These are phyloP conservation scores for Cupressus sempervirens DNA, from an alignment of 75 land plant species.

Conservation along the genomic window DNA sequence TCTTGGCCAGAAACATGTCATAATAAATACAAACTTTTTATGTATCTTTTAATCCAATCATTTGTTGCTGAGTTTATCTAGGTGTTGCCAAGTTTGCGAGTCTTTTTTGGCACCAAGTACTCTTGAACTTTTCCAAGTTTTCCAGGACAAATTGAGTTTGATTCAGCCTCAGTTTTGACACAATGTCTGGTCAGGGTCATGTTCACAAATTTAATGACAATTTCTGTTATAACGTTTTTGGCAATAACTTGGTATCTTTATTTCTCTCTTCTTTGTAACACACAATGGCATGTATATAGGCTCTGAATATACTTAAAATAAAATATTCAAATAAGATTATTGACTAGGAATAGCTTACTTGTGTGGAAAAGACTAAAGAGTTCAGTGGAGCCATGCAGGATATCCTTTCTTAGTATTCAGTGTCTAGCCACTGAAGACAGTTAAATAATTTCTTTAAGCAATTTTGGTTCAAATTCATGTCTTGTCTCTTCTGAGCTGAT, in stretches of 20 bases:
- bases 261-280: neutral
- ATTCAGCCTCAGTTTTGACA: neutral
- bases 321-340: neutral
- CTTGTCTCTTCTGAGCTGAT: neutral
- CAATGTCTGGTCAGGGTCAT: neutral
- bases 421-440: neutral
- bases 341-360: neutral
- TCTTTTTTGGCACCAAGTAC: neutral
- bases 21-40: neutral
- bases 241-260: neutral
- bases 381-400: neutral
- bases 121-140: neutral
- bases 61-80: neutral
- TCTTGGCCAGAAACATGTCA: neutral
- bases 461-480: neutral
- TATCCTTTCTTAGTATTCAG: neutral
- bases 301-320: neutral
- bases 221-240: neutral
- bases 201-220: neutral
- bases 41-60: neutral
- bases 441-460: neutral
- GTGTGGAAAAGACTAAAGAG: neutral
- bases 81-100: neutral
- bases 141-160: neutral
- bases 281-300: neutral